phyloP scores from a whole-genome alignment of 495 filamentous ascomycete genomes.

The Neurospora sp. region DNA sequence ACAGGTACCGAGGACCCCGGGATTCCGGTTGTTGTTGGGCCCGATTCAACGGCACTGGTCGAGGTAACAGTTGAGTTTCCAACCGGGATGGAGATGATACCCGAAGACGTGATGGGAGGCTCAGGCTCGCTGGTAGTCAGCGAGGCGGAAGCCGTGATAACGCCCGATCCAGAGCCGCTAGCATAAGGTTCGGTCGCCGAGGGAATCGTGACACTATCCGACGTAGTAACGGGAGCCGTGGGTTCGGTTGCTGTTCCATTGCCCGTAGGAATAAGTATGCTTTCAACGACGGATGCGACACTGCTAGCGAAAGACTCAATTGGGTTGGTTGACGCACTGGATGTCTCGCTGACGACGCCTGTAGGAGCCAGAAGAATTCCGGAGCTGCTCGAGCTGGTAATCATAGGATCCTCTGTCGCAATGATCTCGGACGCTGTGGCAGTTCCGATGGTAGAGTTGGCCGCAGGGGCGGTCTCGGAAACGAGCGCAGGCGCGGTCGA shows the following conservation, averaged over 20 bases:
- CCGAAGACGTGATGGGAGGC: not conserved
- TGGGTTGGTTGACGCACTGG: not conserved
- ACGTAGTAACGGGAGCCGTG: not conserved
- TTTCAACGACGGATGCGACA: slow-evolving; percentile 1
- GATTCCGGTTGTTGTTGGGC: not conserved
- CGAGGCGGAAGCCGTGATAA: not conserved
- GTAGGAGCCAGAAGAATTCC: slow-evolving; percentile 7
- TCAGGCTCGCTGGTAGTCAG: not conserved
- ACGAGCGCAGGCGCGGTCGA: not conserved
- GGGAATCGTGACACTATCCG: slow-evolving; percentile 1
- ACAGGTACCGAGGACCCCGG: not conserved
- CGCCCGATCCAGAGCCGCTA: not conserved
- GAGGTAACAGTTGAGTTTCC: slow-evolving; percentile 1
- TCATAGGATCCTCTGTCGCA: slow-evolving; percentile 1
- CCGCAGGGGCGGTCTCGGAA: not conserved
- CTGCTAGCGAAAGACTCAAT: slow-evolving; percentile 2
- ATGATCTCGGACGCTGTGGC: not conserved
- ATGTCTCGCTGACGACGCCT: slow-evolving; percentile 6
- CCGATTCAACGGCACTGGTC: not conserved
- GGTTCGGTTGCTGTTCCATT: not conserved
- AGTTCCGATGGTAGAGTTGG: not conserved
- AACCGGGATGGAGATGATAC: not conserved
- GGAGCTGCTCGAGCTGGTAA: slow-evolving; percentile 3
- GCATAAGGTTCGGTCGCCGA: not conserved
- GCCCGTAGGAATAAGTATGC: not conserved